phyloP scores from a whole-genome alignment of 2,329 filamentous ascomycete species.

The Talaromyces piceae region DNA sequence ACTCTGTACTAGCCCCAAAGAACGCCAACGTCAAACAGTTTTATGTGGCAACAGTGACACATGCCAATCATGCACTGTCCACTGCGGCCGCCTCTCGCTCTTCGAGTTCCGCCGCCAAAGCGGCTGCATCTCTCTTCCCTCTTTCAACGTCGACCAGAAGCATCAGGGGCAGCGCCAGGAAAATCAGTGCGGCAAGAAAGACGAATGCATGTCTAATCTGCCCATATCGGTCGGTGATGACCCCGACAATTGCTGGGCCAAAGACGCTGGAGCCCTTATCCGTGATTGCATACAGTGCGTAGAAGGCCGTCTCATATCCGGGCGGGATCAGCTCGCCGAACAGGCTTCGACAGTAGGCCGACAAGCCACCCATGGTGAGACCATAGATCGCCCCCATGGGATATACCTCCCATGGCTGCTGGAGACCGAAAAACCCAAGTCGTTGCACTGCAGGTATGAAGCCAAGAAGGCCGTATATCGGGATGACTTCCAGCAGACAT shows the following conservation, averaged over 20 bases:
- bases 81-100: constrained; percentile 13
- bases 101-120: constrained; percentile 50
- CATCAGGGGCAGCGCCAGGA: constrained; percentile 75
- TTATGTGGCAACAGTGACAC: no score
- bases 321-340: constrained; percentile 92
- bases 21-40: no score
- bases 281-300: constrained; percentile 92
- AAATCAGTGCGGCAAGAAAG: constrained; percentile 81
- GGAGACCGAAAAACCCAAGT: constrained; percentile 74
- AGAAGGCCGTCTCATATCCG: constrained; percentile 92
- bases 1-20: no score
- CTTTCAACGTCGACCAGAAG: constrained; percentile 77
- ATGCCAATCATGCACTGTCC: background rate
- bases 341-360: constrained; percentile 82
- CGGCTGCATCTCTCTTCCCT: constrained; percentile 61
- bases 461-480: constrained; percentile 80
- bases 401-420: constrained; percentile 96
- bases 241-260: constrained; percentile 85
- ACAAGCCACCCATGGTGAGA: constrained; percentile 85
- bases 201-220: constrained; percentile 83
- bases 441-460: constrained; percentile 72
- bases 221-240: constrained; percentile 77
- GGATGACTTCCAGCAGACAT: constrained; percentile 81
- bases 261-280: constrained; percentile 95
- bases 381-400: constrained; percentile 85